Conservation (phyloP, 2,329 filamentous ascomycete genomes). For the Fonsecaea multimorphosa region DNA sequence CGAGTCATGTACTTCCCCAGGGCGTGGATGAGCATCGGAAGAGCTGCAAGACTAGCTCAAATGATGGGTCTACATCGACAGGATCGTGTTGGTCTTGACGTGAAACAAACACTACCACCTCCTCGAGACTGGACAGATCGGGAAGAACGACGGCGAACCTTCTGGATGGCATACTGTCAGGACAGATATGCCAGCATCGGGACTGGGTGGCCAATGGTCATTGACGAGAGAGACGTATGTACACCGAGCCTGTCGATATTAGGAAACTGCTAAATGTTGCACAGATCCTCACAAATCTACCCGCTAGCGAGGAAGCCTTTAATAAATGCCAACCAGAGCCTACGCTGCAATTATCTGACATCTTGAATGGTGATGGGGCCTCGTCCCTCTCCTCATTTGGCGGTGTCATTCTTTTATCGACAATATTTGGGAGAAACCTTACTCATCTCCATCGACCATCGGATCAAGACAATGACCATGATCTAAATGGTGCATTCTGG, state of each 20-base stretch:
- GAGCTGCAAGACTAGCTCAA: conserved; percentile 77
- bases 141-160: conserved; percentile 88
- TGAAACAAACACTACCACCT: conserved; percentile 87
- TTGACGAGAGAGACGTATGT: conserved; percentile 81
- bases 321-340: conserved; percentile 77
- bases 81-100: conserved; percentile 81
- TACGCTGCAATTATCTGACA: conserved; percentile 67
- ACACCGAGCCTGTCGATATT: not conserved
- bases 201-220: conserved; percentile 93
- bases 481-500: conserved; percentile 95
- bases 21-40: conserved; percentile 90
- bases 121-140: conserved; percentile 92
- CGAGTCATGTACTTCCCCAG: conserved; percentile 97
- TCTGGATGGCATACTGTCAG: conserved; percentile 91
- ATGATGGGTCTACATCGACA: conserved; percentile 93
- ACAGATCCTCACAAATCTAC: conserved; percentile 80
- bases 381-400: conserved; percentile 77
- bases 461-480: conserved; percentile 78
- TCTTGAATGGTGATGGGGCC: conserved; percentile 72
- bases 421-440: conserved; percentile 87
- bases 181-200: conserved; percentile 95
- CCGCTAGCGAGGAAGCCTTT: conserved; percentile 82
- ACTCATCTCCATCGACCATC: conserved; percentile 88
- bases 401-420: conserved; percentile 82
- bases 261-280: conserved; percentile 36